These are phyloP conservation scores for Neonectria magnoliae DNA, from an alignment of 2,329 filamentous ascomycete genomes.

Conservation along the genomic window DNA sequence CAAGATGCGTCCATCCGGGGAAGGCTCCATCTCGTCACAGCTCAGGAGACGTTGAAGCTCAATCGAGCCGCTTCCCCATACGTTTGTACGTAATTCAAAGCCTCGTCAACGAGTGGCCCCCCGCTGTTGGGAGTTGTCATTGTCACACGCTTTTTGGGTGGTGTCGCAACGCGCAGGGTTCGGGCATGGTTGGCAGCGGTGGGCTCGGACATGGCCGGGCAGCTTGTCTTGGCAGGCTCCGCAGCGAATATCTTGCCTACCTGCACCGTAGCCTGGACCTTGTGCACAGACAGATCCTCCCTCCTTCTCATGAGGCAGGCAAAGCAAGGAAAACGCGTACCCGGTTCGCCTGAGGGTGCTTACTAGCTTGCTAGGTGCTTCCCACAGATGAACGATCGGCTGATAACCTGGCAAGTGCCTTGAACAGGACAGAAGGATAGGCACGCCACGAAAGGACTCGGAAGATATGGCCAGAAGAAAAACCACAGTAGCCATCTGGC, in stretches of 20 bases:
- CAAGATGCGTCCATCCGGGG: slow-evolving; percentile 38
- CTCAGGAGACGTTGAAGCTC: slow-evolving; percentile 18
- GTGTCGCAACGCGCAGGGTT: slow-evolving; percentile 23
- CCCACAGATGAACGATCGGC: neutral
- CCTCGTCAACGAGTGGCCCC: slow-evolving; percentile 24
- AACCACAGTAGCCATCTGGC: neutral
- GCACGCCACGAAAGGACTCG: neutral
- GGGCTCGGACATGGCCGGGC: slow-evolving; percentile 39
- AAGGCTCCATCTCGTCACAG: slow-evolving; percentile 34
- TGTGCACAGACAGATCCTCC: slow-evolving; percentile 12
- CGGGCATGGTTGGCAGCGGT: slow-evolving; percentile 23
- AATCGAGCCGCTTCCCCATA: slow-evolving; percentile 30
- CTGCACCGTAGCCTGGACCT: slow-evolving; percentile 15
- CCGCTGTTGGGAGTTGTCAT: slow-evolving; percentile 29
- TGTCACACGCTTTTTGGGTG: slow-evolving; percentile 23
- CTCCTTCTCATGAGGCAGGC: neutral
- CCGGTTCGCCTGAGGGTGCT: neutral
- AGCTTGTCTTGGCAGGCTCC: slow-evolving; percentile 30
- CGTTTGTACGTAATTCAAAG: slow-evolving; percentile 41
- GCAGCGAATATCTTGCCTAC: slow-evolving; percentile 23
- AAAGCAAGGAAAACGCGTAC: neutral
- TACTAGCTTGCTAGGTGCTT: neutral
- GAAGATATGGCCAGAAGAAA: neutral
- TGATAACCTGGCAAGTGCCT: neutral
- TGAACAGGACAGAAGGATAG: neutral